Evolutionary conservation across 768 basidiomycete species (phyloP).

Genomic region (Trametopsis cervina): DNA sequence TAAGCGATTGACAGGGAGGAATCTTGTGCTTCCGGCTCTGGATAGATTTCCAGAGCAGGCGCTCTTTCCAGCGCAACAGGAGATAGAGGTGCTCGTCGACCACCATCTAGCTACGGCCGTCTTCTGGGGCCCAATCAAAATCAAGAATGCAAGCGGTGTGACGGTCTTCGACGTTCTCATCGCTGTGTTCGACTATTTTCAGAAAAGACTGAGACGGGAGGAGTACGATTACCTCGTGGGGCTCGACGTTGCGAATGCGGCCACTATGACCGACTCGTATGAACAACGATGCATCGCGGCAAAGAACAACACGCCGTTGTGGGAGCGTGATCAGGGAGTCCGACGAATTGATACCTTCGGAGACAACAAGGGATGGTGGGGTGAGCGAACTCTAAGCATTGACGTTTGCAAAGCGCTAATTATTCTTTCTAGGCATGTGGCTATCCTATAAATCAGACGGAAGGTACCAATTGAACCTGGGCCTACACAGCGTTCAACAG

Average conservation of each 20-base stretch:
- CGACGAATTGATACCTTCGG: constrained; percentile 1
- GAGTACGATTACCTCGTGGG: background rate
- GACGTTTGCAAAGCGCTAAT: no score
- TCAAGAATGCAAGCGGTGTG: background rate
- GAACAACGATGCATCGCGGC: background rate
- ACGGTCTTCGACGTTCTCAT: background rate
- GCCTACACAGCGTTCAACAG: no score
- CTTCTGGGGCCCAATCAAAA: constrained; percentile 1
- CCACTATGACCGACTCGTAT: background rate
- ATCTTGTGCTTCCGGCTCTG: no score
- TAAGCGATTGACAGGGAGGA: no score
- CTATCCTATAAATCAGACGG: no score
- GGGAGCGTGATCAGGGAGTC: constrained; percentile 1
- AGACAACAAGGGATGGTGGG: constrained; percentile 2
- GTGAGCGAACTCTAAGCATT: no score
- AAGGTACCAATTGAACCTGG: no score
- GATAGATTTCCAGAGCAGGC: no score
- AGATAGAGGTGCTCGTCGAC: no score
- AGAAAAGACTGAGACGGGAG: background rate
- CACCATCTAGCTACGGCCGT: no score
- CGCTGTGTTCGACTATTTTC: background rate
- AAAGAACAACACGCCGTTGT: background rate
- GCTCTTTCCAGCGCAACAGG: no score
- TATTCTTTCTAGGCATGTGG: no score
- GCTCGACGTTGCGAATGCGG: background rate